Conservation (phyloP, 768 basidiomycete genomes). For the Boletus sp. region DNA sequence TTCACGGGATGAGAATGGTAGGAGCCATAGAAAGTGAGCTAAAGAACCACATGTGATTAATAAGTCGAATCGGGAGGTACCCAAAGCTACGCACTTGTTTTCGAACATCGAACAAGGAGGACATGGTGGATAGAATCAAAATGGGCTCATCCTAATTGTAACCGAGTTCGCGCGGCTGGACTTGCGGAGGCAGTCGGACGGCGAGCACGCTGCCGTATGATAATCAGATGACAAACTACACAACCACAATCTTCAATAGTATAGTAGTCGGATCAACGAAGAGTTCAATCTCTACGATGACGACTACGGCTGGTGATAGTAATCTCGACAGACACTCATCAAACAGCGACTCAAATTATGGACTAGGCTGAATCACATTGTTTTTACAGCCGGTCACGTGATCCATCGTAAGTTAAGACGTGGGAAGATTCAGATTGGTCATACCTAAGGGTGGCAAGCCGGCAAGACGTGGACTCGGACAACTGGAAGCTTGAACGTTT, state of each 20-base stretch:
- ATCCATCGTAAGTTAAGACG: too few species aligned
- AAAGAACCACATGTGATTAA: constrained; percentile 6
- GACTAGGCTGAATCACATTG: too few species aligned
- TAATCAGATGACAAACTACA: neutral
- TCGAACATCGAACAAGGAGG: constrained; percentile 60
- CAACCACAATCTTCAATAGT: too few species aligned
- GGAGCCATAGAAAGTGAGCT: constrained; percentile 92
- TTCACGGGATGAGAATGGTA: constrained; percentile 87
- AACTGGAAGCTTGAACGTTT: too few species aligned
- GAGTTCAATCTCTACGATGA: neutral
- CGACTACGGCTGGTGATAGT: neutral
- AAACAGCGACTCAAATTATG: too few species aligned
- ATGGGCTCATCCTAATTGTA: neutral
- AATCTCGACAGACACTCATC: too few species aligned
- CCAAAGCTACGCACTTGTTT: constrained; percentile 52
- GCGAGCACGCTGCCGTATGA: neutral
- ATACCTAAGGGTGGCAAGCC: neutral
- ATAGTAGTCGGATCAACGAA: too few species aligned
- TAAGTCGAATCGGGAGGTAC: constrained; percentile 6
- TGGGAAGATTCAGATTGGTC: too few species aligned
- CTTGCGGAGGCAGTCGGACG: too few species aligned
- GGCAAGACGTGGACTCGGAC: neutral
- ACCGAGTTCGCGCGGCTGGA: too few species aligned
- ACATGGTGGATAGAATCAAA: constrained; percentile 25
- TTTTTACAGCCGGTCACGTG: too few species aligned